Evolutionary conservation across 352 stramenopile genomes (phyloP).

Genomic region (Pythium plurisporium): DNA sequence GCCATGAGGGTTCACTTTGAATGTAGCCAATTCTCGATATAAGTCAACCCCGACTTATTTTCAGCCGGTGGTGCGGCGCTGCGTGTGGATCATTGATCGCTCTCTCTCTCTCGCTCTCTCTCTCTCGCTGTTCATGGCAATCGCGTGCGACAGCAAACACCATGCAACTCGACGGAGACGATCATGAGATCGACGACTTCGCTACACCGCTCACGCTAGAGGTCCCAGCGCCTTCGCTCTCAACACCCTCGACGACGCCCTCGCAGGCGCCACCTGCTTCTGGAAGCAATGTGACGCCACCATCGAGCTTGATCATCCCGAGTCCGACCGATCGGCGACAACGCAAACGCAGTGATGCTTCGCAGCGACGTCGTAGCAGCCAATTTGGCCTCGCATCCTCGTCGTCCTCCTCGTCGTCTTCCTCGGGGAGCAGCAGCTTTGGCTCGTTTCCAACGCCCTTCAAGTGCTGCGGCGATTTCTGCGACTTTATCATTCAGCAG

Average conservation of each 20-base stretch:
- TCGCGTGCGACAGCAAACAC: not conserved
- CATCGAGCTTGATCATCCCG: constrained; percentile 13
- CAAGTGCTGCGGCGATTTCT: constrained; percentile 78
- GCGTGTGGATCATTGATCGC: too few relatives aligned
- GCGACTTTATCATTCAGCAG: constrained; percentile 43
- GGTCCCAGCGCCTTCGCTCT: not conserved
- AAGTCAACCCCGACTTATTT: too few relatives aligned
- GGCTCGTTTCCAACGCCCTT: constrained; percentile 59
- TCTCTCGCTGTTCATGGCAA: too few relatives aligned
- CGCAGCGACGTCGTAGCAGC: constrained; percentile 1
- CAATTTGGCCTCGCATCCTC: not conserved
- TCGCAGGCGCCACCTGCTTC: not conserved
- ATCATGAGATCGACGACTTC: not conserved
- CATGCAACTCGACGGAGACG: not conserved
- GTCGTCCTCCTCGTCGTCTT: constrained; percentile 2
- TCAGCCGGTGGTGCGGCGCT: too few relatives aligned
- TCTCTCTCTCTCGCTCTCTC: too few relatives aligned
- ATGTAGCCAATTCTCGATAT: too few relatives aligned
- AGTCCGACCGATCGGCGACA: not conserved
- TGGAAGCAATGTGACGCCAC: not conserved
- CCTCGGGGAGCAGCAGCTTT: constrained; percentile 6
- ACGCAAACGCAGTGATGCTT: not conserved
- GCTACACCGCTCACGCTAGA: not conserved
- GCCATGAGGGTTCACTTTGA: too few relatives aligned
- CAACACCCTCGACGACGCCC: not conserved